Conservation (phyloP, 192 early-diverging fungal genomes). For the Obelidium mucronatum region DNA sequence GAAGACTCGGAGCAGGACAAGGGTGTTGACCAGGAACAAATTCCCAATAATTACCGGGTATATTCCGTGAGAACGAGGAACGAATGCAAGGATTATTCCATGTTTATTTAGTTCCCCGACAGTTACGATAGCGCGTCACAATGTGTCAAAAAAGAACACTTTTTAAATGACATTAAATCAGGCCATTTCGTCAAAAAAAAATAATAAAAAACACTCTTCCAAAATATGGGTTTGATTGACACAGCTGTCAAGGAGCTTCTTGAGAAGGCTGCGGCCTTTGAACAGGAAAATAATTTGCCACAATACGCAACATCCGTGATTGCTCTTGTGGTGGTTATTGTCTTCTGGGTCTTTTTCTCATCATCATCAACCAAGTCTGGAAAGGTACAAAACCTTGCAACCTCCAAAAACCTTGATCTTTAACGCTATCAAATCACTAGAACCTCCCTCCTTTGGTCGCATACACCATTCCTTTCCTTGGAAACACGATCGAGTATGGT, state of each 20-base stretch:
- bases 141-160: too few species aligned
- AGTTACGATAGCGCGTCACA: too few species aligned
- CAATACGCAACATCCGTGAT: conserved; percentile 18
- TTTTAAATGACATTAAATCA: neutral
- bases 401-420: neutral
- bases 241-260: neutral
- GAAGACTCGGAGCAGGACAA: too few species aligned
- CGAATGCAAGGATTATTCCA: too few species aligned
- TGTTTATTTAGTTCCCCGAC: too few species aligned
- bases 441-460: conserved; percentile 55
- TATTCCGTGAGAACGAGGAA: too few species aligned
- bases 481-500: conserved; percentile 87
- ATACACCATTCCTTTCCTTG: conserved; percentile 86
- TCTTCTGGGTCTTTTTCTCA: conserved; percentile 23
- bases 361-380: conserved; percentile 9
- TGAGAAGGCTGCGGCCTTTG: neutral
- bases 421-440: too few species aligned
- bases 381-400: neutral
- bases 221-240: conserved; percentile 35
- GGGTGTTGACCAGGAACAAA: too few species aligned
- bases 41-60: too few species aligned
- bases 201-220: neutral
- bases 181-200: neutral
- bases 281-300: conserved; percentile 13
- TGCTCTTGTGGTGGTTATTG: conserved; percentile 22